Conservation (phyloP, 1,139 yeast genomes). For the Candida anutae region DNA sequence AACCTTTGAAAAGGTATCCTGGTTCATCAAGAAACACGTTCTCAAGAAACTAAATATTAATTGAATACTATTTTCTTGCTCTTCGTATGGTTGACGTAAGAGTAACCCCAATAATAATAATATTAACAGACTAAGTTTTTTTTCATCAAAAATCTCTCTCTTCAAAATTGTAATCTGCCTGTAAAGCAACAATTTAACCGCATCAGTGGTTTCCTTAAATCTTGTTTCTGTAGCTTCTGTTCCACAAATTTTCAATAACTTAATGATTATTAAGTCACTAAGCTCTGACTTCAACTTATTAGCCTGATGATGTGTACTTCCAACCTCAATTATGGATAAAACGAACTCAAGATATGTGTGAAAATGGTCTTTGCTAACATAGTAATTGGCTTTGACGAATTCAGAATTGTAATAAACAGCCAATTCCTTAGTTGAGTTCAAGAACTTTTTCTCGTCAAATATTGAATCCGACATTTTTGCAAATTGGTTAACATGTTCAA, state of each 20-base stretch:
- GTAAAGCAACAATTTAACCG: conserved; percentile 30
- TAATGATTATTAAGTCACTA: conserved; percentile 22
- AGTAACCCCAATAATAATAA: conserved; percentile 24
- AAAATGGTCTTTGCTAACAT: conserved; percentile 17
- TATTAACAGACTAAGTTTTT: conserved; percentile 24
- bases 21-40: conserved; percentile 27
- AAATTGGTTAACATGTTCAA: conserved; percentile 30
- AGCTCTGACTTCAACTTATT: conserved; percentile 16
- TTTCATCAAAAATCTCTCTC: conserved; percentile 21
- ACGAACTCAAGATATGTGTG: conserved; percentile 21
- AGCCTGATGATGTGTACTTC: conserved; percentile 6
- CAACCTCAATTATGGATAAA: conserved; percentile 26
- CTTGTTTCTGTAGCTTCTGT: conserved; percentile 6
- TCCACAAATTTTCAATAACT: conserved; percentile 17
- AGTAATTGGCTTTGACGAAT: conserved; percentile 14
- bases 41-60: conserved; percentile 29
- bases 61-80: conserved; percentile 14
- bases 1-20: conserved; percentile 16
- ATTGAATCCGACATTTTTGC: conserved; percentile 27
- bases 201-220: conserved; percentile 10
- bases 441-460: conserved; percentile 26
- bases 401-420: conserved; percentile 13
- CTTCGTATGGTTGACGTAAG: conserved; percentile 12
- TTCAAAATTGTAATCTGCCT: conserved; percentile 36
- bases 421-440: conserved; percentile 20